Percentiles rank a stretch among this genome's conserved stretches.
phyloP scores from a whole-genome alignment of 2,329 filamentous ascomycete genomes.

The Fusarium denticulatum region DNA sequence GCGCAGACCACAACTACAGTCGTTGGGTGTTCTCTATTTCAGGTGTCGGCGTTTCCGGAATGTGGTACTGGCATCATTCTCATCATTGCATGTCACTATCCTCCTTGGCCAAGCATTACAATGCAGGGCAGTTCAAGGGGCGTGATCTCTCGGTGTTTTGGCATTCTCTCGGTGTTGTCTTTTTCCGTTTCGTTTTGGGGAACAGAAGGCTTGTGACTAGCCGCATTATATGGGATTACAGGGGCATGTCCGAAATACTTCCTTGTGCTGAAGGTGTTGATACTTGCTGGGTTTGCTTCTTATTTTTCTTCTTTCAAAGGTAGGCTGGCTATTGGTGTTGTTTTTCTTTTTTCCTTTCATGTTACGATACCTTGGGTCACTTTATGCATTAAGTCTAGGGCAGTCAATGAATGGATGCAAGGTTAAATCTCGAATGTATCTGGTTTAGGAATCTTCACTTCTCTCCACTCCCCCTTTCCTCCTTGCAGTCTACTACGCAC shows the following conservation, averaged over 20 bases:
- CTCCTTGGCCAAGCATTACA: conserved; percentile 2
- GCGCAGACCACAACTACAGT: neutral
- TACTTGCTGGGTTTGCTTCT: conserved; percentile 12
- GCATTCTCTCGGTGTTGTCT: conserved; percentile 22
- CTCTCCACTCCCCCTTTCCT: conserved; percentile 27
- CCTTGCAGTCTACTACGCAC: conserved; percentile 22
- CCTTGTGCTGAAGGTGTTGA: conserved; percentile 23
- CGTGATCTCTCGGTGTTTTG: conserved; percentile 35
- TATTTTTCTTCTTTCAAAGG: conserved; percentile 13
- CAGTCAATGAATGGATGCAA: conserved; percentile 27
- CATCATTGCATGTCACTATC: conserved; percentile 28
- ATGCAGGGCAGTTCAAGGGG: conserved; percentile 4
- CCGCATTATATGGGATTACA: conserved; percentile 38
- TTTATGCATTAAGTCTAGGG: conserved; percentile 19
- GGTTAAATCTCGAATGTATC: conserved; percentile 21
- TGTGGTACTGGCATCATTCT: conserved; percentile 9
- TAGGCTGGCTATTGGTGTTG: conserved; percentile 23
- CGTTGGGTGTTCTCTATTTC: neutral
- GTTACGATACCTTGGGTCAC: conserved; percentile 39
- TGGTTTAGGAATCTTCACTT: conserved; percentile 27
- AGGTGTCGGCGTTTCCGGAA: conserved; percentile 37
- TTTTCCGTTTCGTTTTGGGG: conserved; percentile 3
- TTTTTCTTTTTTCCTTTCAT: conserved; percentile 9
- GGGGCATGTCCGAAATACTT: conserved; percentile 33
- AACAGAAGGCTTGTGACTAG: conserved; percentile 31